Evolutionary conservation across 768 basidiomycete genomes (phyloP).

Genomic region (Russula ochroleuca): DNA sequence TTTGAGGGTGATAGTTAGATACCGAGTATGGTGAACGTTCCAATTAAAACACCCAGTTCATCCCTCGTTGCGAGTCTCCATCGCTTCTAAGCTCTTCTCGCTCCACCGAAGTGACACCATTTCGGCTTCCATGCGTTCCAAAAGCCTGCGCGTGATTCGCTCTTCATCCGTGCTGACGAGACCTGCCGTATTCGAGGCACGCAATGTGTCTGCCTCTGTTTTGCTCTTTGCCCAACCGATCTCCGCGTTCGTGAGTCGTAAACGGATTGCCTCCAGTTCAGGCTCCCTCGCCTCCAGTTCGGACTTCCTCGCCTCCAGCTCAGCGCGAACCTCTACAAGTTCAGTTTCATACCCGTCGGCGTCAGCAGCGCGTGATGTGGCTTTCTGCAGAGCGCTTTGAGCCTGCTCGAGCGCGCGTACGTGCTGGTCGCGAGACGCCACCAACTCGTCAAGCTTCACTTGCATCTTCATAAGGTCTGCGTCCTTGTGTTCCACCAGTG

Average conservation of each 20-base stretch:
- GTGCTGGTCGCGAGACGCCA: constrained; percentile 72
- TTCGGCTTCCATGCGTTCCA: constrained; percentile 82
- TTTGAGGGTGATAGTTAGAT: background rate
- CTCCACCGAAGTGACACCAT: constrained; percentile 57
- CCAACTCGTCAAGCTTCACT: constrained; percentile 69
- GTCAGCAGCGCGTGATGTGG: constrained; percentile 74
- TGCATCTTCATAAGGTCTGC: constrained; percentile 66
- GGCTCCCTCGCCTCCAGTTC: constrained; percentile 71
- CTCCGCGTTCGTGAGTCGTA: constrained; percentile 72
- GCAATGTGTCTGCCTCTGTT: constrained; percentile 87
- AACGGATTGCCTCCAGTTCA: constrained; percentile 67
- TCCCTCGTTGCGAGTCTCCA: no score
- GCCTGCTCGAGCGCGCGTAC: constrained; percentile 84
- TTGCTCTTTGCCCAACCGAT: constrained; percentile 88
- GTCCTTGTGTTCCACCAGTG: constrained; percentile 69
- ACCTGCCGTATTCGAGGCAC: constrained; percentile 73
- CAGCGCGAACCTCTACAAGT: constrained; percentile 70
- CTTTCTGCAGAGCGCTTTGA: constrained; percentile 66
- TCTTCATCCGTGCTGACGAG: constrained; percentile 85
- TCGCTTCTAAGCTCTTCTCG: no score
- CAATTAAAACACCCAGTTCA: no score
- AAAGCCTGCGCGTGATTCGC: constrained; percentile 63
- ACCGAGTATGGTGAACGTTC: no score
- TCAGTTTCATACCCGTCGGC: constrained; percentile 79
- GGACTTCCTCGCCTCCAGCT: constrained; percentile 67